Conservation (phyloP, 352 stramenopile species). For the Aphanomyces euteiches region DNA sequence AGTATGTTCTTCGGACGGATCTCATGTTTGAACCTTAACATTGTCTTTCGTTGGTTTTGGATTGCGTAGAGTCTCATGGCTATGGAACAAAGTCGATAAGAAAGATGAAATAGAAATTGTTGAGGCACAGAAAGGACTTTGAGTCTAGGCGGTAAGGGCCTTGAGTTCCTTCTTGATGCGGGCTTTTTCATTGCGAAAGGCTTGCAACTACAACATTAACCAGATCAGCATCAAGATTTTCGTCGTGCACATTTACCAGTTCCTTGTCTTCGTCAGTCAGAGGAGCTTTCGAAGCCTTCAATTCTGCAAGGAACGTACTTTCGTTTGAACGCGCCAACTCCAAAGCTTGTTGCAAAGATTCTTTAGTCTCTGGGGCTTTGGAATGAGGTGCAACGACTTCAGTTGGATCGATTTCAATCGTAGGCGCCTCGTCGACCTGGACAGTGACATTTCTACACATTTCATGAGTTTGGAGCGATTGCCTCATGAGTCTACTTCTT, state of each 20-base stretch:
- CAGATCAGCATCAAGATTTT: not conserved
- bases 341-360: constrained; percentile 70
- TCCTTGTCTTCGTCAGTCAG: constrained; percentile 67
- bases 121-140: no score
- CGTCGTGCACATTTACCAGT: constrained; percentile 43
- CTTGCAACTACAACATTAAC: constrained; percentile 48
- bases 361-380: constrained; percentile 4
- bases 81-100: no score
- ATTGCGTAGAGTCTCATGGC: no score
- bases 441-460: no score
- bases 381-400: constrained; percentile 3
- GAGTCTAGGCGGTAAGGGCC: constrained; percentile 8
- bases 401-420: constrained; percentile 31
- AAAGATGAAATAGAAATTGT: no score
- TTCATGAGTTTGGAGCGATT: not conserved
- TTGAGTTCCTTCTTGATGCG: constrained; percentile 83
- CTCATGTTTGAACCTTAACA: constrained; percentile 52
- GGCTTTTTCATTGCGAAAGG: constrained; percentile 82
- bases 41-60: not conserved
- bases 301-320: constrained; percentile 66
- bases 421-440: constrained; percentile 37
- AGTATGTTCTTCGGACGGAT: constrained; percentile 74
- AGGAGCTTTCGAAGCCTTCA: constrained; percentile 53
- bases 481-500: constrained; percentile 30
- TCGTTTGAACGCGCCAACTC: constrained; percentile 75